phyloP scores from a whole-genome alignment of 139 green algal species.

The Chlamydomonas asymmetrica region DNA sequence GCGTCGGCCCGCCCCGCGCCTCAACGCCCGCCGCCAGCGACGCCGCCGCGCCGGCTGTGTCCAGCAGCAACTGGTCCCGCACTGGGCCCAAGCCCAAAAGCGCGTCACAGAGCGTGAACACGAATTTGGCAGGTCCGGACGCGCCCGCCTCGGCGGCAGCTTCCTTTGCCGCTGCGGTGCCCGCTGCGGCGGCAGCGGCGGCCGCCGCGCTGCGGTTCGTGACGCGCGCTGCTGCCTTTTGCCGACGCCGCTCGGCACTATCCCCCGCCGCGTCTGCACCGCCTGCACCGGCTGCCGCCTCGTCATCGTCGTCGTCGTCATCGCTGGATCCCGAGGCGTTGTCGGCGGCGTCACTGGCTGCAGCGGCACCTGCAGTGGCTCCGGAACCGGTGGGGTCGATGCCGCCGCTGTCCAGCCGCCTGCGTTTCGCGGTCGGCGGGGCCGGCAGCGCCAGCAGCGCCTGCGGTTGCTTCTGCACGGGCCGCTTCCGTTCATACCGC shows the following conservation, averaged over 20 bases:
- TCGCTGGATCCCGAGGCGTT: too few species aligned
- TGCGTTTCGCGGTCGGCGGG: too few species aligned
- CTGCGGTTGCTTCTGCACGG: too few species aligned
- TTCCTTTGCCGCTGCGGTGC: conserved; percentile 10
- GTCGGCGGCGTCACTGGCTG: too few species aligned
- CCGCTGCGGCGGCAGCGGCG: conserved; percentile 11
- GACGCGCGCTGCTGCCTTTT: neutral
- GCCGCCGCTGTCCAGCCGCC: too few species aligned
- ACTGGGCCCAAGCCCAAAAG: conserved; percentile 70
- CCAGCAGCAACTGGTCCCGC: conserved; percentile 44
- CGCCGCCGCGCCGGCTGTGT: conserved; percentile 15
- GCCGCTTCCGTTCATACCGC: too few species aligned
- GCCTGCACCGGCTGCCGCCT: neutral
- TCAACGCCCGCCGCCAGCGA: neutral
- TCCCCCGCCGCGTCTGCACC: neutral
- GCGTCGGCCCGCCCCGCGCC: neutral
- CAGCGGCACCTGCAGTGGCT: too few species aligned
- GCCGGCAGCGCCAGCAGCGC: too few species aligned
- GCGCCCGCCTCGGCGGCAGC: neutral
- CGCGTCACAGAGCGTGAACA: conserved; percentile 61
- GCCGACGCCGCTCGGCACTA: neutral
- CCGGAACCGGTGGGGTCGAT: too few species aligned
- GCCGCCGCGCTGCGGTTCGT: conserved; percentile 16
- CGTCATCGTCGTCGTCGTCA: too few species aligned
- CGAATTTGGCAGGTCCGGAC: conserved; percentile 27